Base-by-base conservation (phyloP, 441 rosid species). In the Codiaeum variegatum region DNA sequence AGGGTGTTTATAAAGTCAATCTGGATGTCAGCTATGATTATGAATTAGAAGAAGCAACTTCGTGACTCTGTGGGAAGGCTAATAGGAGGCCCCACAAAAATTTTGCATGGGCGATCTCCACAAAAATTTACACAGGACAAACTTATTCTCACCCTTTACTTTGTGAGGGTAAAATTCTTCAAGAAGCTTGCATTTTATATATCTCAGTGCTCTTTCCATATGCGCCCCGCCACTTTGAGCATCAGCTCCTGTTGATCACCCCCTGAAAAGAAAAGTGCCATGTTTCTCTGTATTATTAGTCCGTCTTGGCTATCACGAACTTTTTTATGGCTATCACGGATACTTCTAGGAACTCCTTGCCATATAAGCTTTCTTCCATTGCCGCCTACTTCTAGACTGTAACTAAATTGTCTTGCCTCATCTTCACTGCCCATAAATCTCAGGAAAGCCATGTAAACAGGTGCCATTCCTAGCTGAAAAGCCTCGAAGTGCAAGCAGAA, bases 401-500 rank as follows among this genome's bases (percentile, higher is more conserved):
- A 90, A 78, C 89, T 85, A 55, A 89, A 92, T 62, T 88, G 85
- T 81, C 82, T 83, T 1, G 94, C 93, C 70, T 90, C 94, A 0
- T 89, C 88, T 47, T 90, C 96, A 2, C 82, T 90, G 24, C 98
- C 96, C 98, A 90, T 92, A 70, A 92, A 92, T 29, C 94, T 79
- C 64, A 92, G 72, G 78, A 90, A 90, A 23, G 96, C 94, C 90
- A 92, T 92, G 88, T 88, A 92, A 49, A 92, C 93, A 0, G 93
- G 92, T 32, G 94, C 88, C 75, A 60, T 83, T 32, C 94, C 96
- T 0, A 92, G 83, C 66, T 84, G 94, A 76, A 89, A 90, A 3
- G 94, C 98, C 87, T 92, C 98, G 24, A 92, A 92, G 76, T 92
- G 96, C 73, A 92, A 83, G 67, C 98, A 92, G 77, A 92, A 92